Evolutionary conservation across 495 filamentous ascomycete genomes (phyloP).

Genomic region (Elasticomyces elasticus): DNA sequence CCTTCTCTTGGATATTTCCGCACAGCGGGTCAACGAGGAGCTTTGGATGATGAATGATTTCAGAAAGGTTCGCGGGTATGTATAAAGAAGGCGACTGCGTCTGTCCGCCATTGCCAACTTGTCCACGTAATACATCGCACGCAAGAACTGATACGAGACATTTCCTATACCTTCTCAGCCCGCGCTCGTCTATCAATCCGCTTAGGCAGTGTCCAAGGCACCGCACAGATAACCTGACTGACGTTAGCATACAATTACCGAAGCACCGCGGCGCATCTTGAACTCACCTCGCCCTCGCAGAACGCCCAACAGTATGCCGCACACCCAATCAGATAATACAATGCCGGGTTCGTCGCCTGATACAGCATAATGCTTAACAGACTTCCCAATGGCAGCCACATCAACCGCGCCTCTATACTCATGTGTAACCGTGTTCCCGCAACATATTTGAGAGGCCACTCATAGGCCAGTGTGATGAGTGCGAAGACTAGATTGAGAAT

Average conservation of each 20-base stretch:
- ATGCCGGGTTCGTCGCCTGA: constrained; percentile 80
- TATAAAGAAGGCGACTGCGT: too few species aligned
- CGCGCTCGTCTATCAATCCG: constrained; percentile 3
- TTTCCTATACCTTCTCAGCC: constrained; percentile 3
- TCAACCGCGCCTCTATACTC: constrained; percentile 75
- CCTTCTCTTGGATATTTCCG: neutral
- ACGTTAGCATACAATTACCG: neutral
- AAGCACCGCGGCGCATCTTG: too few species aligned
- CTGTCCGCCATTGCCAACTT: too few species aligned
- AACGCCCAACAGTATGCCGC: constrained; percentile 93
- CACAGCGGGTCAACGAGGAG: too few species aligned
- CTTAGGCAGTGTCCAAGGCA: constrained; percentile 45
- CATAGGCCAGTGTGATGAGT: constrained; percentile 69
- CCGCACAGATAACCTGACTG: constrained; percentile 35
- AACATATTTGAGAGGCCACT: constrained; percentile 69
- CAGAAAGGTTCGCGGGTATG: too few species aligned
- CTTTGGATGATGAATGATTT: too few species aligned
- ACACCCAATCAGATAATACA: constrained; percentile 87
- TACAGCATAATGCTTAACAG: constrained; percentile 71
- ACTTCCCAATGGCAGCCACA: constrained; percentile 72
- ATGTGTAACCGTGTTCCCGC: constrained; percentile 65
- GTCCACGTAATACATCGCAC: too few species aligned
- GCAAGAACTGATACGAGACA: too few species aligned
- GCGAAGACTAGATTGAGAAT: constrained; percentile 91
- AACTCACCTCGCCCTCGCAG: constrained; percentile 84